Evolutionary conservation across 1,284 basidiomycete species (phyloP).

Genomic region (Ganoderma resinaceum): DNA sequence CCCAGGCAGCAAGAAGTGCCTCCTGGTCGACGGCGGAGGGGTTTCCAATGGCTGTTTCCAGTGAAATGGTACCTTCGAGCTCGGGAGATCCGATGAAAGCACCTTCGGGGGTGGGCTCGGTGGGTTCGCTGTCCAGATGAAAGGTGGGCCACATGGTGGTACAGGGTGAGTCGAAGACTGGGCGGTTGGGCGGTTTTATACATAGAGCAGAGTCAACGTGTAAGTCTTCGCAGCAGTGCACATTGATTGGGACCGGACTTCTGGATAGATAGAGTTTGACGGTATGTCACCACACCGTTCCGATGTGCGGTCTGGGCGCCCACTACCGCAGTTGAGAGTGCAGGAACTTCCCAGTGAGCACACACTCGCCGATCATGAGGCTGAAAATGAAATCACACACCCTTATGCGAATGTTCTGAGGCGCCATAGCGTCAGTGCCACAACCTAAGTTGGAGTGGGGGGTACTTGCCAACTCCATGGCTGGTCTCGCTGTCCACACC

Average conservation of each 20-base stretch:
- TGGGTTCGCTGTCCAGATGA: neutral
- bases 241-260: neutral
- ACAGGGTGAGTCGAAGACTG: neutral
- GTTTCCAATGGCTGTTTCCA: slow-evolving; percentile 19
- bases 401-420: neutral
- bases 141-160: neutral
- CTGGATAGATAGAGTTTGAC: slow-evolving; percentile 5
- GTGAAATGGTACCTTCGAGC: slow-evolving; percentile 14
- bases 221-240: neutral
- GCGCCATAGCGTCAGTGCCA: neutral
- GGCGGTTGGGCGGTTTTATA: neutral
- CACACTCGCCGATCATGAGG: neutral
- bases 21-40: slow-evolving; percentile 2
- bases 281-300: neutral
- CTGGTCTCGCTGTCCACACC: no score
- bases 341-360: neutral
- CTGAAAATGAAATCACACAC: neutral
- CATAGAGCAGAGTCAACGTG: neutral
- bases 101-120: neutral
- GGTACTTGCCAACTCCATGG: no score
- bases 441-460: no score
- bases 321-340: neutral
- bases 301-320: neutral
- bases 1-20: slow-evolving; percentile 20
- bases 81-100: slow-evolving; percentile 9